Base-by-base conservation (phyloP, 2,329 filamentous ascomycete species). In the Penicillium sp. region DNA sequence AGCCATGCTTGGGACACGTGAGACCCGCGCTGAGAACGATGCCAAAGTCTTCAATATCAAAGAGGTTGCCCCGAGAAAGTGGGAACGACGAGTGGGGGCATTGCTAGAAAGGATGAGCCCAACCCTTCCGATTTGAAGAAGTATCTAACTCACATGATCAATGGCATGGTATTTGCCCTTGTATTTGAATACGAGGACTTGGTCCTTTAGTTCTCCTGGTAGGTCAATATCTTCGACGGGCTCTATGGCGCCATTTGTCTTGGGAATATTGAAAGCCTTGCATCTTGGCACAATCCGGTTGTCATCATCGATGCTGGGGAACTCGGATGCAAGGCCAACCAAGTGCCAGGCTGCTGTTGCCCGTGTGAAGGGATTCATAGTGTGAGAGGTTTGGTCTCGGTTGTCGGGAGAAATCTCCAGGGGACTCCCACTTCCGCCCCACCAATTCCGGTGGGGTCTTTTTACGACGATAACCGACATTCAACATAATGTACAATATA, bases 21-120 rank as follows among this genome's bases (percentile, higher is more conserved):
- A 90, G 74, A 0, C 86, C 87, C 0, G 84, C 80, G 0, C 70
- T 72, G 11, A 73, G 63, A 2, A 59, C 59, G 53, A 73, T 64
- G 0, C 87, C 87, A 67, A 89, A 90, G 59, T 90, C 87, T 63
- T 90, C 87, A 64, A 90, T 89, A 53, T 90, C 87, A 57, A 89
- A 89, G 0, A 86, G 77, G 0, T 73, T 81, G 0, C 84, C 86
- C 43, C 82, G 79, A 0, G 86, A 88, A 1, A 90, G 78, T 0
- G 87, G 87, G 56, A 82, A 90, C 0, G 86, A 82, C 1, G 83
- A 84, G 63, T 90, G 87, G 1, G 87, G 87, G 57, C 87, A 90
- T 78, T 81, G 78, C 85, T 87, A 58, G 29, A 25, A 31, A 27
- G 9, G 29, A 58, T 54, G 27, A 63, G 59, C 39, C 47, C 34